Evolutionary conservation across 1,284 basidiomycete species (phyloP).

Genomic region (Marasmius tenuissimus): DNA sequence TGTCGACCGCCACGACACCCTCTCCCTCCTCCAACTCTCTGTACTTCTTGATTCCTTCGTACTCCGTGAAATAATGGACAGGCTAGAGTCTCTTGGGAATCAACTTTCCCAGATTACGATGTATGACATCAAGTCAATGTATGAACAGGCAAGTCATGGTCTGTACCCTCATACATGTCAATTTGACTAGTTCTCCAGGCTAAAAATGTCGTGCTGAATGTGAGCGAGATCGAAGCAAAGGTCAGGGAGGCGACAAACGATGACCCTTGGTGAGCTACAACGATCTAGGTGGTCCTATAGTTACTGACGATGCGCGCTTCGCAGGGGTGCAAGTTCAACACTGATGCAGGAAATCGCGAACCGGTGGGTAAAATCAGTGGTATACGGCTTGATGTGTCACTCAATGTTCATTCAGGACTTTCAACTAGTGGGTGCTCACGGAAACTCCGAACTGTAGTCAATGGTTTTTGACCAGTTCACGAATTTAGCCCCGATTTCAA

Average conservation of each 20-base stretch:
- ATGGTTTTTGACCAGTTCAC: not conserved
- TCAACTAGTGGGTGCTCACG: constrained; percentile 76
- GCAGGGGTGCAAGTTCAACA: constrained; percentile 96
- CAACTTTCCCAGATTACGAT: constrained; percentile 76
- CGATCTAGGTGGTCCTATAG: not conserved
- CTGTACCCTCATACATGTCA: not conserved
- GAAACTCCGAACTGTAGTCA: not conserved
- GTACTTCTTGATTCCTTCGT: not conserved
- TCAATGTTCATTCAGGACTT: constrained; percentile 56
- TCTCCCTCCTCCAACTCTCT: not conserved
- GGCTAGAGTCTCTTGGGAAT: constrained; percentile 65
- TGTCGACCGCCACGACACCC: not conserved
- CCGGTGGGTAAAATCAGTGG: constrained; percentile 58
- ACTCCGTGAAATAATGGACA: constrained; percentile 43
- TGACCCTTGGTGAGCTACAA: constrained; percentile 82
- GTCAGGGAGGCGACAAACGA: constrained; percentile 98
- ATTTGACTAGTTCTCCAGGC: constrained; percentile 49
- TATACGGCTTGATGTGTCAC: constrained; percentile 9
- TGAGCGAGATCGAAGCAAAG: constrained; percentile 97
- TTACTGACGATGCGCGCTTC: not conserved
- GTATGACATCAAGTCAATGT: constrained; percentile 93
- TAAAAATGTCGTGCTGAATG: constrained; percentile 90
- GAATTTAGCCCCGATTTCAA: constrained; percentile 89
- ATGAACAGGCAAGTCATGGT: constrained; percentile 70
- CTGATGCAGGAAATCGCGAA: constrained; percentile 98